These are phyloP conservation scores for Phytopythium helicoides DNA, from an alignment of 352 stramenopile genomes.

Conservation along the genomic window DNA sequence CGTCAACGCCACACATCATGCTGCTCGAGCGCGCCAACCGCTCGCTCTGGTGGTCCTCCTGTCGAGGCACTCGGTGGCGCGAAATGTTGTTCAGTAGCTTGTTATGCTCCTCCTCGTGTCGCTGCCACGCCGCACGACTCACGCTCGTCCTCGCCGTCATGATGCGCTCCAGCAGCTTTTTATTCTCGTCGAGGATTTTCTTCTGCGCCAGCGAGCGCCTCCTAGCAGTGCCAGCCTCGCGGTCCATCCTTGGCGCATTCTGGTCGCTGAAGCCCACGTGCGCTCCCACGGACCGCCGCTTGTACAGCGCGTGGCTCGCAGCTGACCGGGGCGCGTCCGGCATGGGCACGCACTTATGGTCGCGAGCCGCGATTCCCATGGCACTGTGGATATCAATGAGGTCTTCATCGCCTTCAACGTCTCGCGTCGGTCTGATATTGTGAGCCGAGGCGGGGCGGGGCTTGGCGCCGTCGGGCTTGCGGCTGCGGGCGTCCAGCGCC, in stretches of 20 bases:
- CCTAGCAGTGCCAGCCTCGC: constrained; percentile 19
- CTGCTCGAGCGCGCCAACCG: constrained; percentile 1
- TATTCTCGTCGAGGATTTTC: constrained; percentile 52
- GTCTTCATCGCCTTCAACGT: neutral
- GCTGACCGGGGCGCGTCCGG: constrained; percentile 25
- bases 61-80: constrained; percentile 14
- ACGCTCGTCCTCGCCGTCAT: constrained; percentile 41
- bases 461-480: constrained; percentile 1
- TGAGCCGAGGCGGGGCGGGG: neutral
- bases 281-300: constrained; percentile 37
- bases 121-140: constrained; percentile 29
- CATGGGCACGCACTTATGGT: constrained; percentile 2
- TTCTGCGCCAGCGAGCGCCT: constrained; percentile 27
- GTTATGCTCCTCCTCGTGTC: constrained; percentile 38
- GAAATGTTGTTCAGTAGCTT: constrained; percentile 45
- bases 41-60: neutral
- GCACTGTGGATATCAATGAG: neutral
- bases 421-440: neutral
- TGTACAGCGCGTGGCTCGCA: constrained; percentile 49
- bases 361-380: neutral
- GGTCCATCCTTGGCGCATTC: constrained; percentile 33
- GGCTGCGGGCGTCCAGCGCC: constrained; percentile 29
- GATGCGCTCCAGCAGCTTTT: constrained; percentile 44
- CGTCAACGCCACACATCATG: neutral
- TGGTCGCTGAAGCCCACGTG: constrained; percentile 50